phyloP scores from a whole-genome alignment of 208 protist genomes.

The Trypanosoma rangeli region DNA sequence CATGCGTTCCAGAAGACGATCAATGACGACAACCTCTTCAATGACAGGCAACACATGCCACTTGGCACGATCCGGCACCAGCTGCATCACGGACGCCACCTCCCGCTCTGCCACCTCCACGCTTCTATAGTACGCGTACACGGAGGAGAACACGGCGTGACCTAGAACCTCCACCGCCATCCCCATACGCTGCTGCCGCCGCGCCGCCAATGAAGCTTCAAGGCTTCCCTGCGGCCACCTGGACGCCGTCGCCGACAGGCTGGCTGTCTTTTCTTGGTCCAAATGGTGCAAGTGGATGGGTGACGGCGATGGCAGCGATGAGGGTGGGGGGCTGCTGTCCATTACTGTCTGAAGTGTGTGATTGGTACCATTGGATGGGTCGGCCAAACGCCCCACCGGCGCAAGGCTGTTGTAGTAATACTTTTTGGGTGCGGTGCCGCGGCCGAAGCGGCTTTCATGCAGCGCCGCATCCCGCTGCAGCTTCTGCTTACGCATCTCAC shows the following conservation, averaged over 20 bases:
- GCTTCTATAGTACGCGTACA: conserved; percentile 74
- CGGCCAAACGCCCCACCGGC: background rate
- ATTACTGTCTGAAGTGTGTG: background rate
- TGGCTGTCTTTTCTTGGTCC: background rate
- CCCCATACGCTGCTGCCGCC: conserved; percentile 37
- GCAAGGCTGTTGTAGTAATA: conserved; percentile 3
- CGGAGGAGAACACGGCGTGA: conserved; percentile 28
- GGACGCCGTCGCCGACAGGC: background rate
- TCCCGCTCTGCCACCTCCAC: conserved; percentile 57
- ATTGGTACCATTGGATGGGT: background rate
- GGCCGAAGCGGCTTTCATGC: conserved; percentile 27
- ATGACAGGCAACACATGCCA: conserved; percentile 75
- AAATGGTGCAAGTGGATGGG: background rate
- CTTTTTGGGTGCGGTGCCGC: background rate
- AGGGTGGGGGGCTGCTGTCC: background rate
- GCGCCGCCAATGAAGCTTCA: conserved; percentile 34
- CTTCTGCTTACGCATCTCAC: conserved; percentile 35
- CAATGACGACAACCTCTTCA: conserved; percentile 76
- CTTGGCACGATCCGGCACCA: conserved; percentile 58
- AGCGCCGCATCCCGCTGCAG: conserved; percentile 31
- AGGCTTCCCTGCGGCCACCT: conserved; percentile 3
- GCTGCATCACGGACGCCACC: conserved; percentile 43
- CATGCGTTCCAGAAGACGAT: conserved; percentile 45
- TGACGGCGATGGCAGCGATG: background rate
- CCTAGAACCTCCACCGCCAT: conserved; percentile 34